Conservation (phyloP, 352 stramenopile genomes). For the Phytopythium litorale region DNA sequence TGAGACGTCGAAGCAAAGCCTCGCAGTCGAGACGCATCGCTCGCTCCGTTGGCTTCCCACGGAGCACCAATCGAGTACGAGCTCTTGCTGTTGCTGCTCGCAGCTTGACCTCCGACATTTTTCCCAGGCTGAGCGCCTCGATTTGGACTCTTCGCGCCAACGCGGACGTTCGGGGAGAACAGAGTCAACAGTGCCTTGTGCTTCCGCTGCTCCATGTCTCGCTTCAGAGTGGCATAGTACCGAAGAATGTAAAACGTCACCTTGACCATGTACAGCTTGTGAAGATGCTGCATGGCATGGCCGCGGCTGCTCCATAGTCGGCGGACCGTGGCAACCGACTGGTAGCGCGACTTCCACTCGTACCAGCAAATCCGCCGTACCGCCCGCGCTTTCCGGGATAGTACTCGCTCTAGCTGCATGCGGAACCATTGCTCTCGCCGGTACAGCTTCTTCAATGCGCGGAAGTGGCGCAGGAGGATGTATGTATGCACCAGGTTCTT, state of each 20-base stretch:
- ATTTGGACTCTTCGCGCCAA: background rate
- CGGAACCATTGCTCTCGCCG: slow-evolving; percentile 26
- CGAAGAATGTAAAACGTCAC: slow-evolving; percentile 49
- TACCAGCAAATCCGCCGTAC: slow-evolving; percentile 22
- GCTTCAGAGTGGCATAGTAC: slow-evolving; percentile 60
- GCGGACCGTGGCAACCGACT: slow-evolving; percentile 19
- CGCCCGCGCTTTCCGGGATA: slow-evolving; percentile 18
- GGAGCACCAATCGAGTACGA: background rate
- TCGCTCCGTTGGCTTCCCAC: background rate
- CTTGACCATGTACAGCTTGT: slow-evolving; percentile 58
- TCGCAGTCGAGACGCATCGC: background rate
- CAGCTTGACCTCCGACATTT: background rate
- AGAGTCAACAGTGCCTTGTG: slow-evolving; percentile 31
- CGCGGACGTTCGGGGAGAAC: slow-evolving; percentile 7
- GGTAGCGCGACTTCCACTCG: slow-evolving; percentile 26
- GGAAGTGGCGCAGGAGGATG: slow-evolving; percentile 52
- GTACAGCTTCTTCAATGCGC: slow-evolving; percentile 33
- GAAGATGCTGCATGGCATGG: slow-evolving; percentile 48
- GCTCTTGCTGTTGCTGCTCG: background rate
- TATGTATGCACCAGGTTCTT: slow-evolving; percentile 53
- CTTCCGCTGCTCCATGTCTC: slow-evolving; percentile 36
- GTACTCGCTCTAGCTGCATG: slow-evolving; percentile 21
- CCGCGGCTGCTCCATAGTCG: slow-evolving; percentile 44
- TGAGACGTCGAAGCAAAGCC: background rate
- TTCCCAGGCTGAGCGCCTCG: background rate